phyloP scores from a whole-genome alignment of 2,329 filamentous ascomycete genomes.

The Pleoardoris graminearum region DNA sequence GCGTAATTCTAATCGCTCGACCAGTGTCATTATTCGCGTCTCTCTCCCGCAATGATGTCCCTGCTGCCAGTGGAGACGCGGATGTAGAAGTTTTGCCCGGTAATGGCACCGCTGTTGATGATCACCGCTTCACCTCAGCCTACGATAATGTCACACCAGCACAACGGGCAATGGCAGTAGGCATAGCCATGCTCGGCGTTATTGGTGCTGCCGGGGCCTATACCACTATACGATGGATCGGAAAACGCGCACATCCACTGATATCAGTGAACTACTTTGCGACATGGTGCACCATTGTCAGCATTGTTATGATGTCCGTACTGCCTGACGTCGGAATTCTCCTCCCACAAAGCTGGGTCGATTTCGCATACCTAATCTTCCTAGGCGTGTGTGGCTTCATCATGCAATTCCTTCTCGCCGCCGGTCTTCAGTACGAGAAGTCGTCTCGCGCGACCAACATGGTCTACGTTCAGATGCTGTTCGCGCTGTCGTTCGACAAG shows the following conservation, averaged over 20 bases:
- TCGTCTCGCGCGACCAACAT: slow-evolving; percentile 65
- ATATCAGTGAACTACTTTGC: slow-evolving; percentile 86
- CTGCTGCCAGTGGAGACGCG: slow-evolving; percentile 38
- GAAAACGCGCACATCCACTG: slow-evolving; percentile 77
- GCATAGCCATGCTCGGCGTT: slow-evolving; percentile 74
- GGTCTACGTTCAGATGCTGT: slow-evolving; percentile 72
- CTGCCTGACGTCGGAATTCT: slow-evolving; percentile 62
- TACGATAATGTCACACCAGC: slow-evolving; percentile 58
- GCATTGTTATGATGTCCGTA: slow-evolving; percentile 60
- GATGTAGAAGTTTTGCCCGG: slow-evolving; percentile 36
- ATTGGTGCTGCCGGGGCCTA: slow-evolving; percentile 74
- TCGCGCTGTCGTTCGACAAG: slow-evolving; percentile 67
- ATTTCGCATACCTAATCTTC: slow-evolving; percentile 70
- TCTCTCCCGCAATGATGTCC: slow-evolving; percentile 28
- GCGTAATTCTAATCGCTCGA: slow-evolving; percentile 81
- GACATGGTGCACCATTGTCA: slow-evolving; percentile 69
- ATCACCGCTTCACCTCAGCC: slow-evolving; percentile 36
- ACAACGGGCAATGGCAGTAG: slow-evolving; percentile 71
- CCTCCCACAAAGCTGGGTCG: slow-evolving; percentile 55
- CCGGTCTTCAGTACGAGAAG: slow-evolving; percentile 73
- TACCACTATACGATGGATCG: slow-evolving; percentile 77
- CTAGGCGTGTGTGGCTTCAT: slow-evolving; percentile 76
- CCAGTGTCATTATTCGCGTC: slow-evolving; percentile 62
- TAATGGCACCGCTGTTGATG: slow-evolving; percentile 28
- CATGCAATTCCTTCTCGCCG: slow-evolving; percentile 84